phyloP scores from a whole-genome alignment of 768 basidiomycete genomes.

The Tremella yokohamensis region DNA sequence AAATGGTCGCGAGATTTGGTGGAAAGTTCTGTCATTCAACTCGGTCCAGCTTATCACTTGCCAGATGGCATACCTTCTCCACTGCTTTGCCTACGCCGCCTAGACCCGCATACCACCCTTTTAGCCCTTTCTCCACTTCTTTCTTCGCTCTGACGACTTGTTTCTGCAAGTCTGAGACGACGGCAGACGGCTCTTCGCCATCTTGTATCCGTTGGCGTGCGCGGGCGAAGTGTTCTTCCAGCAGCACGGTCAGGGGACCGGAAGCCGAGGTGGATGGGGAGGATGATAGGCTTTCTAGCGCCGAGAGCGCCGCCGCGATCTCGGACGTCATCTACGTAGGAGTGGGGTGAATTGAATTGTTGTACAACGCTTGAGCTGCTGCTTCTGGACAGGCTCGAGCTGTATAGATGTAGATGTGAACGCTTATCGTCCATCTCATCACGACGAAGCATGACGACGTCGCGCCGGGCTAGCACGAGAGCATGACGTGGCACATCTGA shows the following conservation, averaged over 20 bases:
- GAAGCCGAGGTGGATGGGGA: slow-evolving; percentile 37
- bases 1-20: slow-evolving; percentile 36
- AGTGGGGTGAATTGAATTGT: not conserved
- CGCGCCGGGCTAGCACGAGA: too few relatives aligned
- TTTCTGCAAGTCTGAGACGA: slow-evolving; percentile 38
- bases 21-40: slow-evolving; percentile 32
- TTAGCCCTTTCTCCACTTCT: slow-evolving; percentile 80
- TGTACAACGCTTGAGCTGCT: not conserved
- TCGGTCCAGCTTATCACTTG: not conserved
- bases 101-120: slow-evolving; percentile 76
- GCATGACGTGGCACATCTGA: too few relatives aligned
- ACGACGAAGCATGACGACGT: too few relatives aligned
- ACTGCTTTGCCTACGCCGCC: slow-evolving; percentile 76
- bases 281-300: slow-evolving; percentile 37
- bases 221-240: slow-evolving; percentile 29
- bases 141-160: slow-evolving; percentile 70
- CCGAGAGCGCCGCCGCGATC: slow-evolving; percentile 31
- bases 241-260: slow-evolving; percentile 34
- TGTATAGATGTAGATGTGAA: too few relatives aligned
- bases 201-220: slow-evolving; percentile 27
- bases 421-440: too few relatives aligned
- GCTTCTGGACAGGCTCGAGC: too few relatives aligned
- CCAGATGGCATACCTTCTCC: slow-evolving; percentile 68
- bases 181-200: slow-evolving; percentile 31
- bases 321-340: slow-evolving; percentile 16